Evolutionary conservation across 2,329 filamentous ascomycete genomes (phyloP), one percentile per base, ranked within the genome.

Genomic region (Botrytis galanthina): DNA sequence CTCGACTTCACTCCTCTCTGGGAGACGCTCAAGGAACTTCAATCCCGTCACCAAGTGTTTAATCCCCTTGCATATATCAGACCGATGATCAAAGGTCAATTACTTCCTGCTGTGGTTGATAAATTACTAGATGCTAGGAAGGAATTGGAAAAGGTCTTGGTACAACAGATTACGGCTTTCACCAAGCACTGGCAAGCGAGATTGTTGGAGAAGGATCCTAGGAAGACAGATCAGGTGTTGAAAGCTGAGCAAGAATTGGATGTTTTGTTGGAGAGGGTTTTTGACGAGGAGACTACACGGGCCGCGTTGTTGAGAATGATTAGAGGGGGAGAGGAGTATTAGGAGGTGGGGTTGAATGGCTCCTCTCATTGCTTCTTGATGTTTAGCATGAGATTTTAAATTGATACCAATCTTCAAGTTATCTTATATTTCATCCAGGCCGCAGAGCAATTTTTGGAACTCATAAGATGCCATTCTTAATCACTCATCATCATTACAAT

Each of bases 1-100:
- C 88, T 90, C 77, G 89, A 91, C 78, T 91, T 91, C 78, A 83
- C 86, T 26, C 88, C 88, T 75, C 90, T 91, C 59, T 91, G 89
- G 89, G 88, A 90, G 70, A 88, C 88, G 0, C 84, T 91, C 20
- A 76, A 76, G 48, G 79, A 90, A 84, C 78, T 87, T 84, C 80
- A 81, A 73, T 79, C 78, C 37, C 77, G 78, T 3, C 79, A 78
- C 64, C 88, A 88, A n/a, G 84, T 90, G 74, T 87, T 91, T 75
- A 87, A 70, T 85, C 87, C 48, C 79, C 88, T 80, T 18, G 80
- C 80, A 18, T 81, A 81, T 69, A 80, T 81, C 39, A 80, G 76
- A 10, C 60, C 89, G 84, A 84, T 86, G 81, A 62, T 83, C 78
- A 73, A 81, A 81, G 75, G 81, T 73, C 67, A 80, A 77, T 46